phyloP scores from a whole-genome alignment of 2,329 filamentous ascomycete species.

The Ceratocystis huliohia region DNA sequence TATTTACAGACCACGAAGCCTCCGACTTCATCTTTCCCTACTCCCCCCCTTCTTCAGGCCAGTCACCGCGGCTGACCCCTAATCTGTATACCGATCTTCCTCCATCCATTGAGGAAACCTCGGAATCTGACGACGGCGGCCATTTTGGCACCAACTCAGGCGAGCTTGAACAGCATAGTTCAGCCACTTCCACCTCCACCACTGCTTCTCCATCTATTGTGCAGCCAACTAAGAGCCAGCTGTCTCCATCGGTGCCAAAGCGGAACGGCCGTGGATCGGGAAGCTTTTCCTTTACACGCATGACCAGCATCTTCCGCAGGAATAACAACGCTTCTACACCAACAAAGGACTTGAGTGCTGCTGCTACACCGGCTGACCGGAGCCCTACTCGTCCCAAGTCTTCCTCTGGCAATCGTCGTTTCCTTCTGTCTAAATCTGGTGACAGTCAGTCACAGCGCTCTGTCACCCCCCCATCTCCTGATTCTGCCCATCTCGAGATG shows the following conservation, averaged over 20 bases:
- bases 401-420: slow-evolving; percentile 28
- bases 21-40: slow-evolving; percentile 10
- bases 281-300: slow-evolving; percentile 12
- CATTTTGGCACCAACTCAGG: slow-evolving; percentile 14
- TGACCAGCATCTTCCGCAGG: slow-evolving; percentile 6
- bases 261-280: slow-evolving; percentile 3
- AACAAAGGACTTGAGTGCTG: neutral
- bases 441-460: slow-evolving; percentile 33
- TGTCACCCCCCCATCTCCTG: slow-evolving; percentile 40
- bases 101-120: slow-evolving; percentile 16
- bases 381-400: slow-evolving; percentile 6
- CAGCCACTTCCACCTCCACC: slow-evolving; percentile 15
- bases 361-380: neutral
- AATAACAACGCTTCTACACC: neutral
- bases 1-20: slow-evolving; percentile 12
- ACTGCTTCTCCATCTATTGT: slow-evolving; percentile 5
- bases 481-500: slow-evolving; percentile 34
- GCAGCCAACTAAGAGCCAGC: slow-evolving; percentile 7
- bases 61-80: slow-evolving; percentile 7
- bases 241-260: neutral
- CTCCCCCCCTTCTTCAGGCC: slow-evolving; percentile 11
- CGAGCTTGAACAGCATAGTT: slow-evolving; percentile 17
- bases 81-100: slow-evolving; percentile 13
- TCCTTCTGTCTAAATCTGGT: slow-evolving; percentile 37
- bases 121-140: slow-evolving; percentile 11